phyloP scores from a whole-genome alignment of 495 filamentous ascomycete genomes.

The Penicillium mononematosum region DNA sequence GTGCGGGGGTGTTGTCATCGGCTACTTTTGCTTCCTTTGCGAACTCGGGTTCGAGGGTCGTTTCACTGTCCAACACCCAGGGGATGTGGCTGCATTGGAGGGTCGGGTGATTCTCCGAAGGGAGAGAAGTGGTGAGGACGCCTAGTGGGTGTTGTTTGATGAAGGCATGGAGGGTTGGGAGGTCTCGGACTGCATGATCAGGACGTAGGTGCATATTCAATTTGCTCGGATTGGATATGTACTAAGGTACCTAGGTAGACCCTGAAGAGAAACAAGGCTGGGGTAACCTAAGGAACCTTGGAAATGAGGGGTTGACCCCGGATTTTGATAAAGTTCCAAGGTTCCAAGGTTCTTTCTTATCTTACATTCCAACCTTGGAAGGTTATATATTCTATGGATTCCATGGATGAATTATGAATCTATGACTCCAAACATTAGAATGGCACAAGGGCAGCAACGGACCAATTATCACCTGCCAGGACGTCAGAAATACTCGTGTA shows the following conservation, averaged over 20 bases:
- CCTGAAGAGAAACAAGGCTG: not conserved
- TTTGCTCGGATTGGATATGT: not conserved
- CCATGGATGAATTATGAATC: too few relatives aligned
- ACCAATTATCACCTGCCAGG: not conserved
- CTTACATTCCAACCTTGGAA: too few relatives aligned
- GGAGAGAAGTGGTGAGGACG: slow-evolving; percentile 48
- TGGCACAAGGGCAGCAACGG: not conserved
- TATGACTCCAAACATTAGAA: too few relatives aligned
- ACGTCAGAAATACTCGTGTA: too few relatives aligned
- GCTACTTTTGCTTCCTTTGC: slow-evolving; percentile 1
- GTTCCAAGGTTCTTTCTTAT: not conserved
- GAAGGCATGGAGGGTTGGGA: slow-evolving; percentile 42
- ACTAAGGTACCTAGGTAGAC: not conserved
- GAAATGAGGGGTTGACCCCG: slow-evolving; percentile 7
- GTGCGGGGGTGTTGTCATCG: not conserved
- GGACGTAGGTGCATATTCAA: slow-evolving; percentile 46
- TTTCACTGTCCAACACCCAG: slow-evolving; percentile 42
- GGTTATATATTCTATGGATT: not conserved
- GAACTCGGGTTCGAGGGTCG: not conserved
- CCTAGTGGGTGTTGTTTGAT: slow-evolving; percentile 50
- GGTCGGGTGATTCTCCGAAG: slow-evolving; percentile 36
- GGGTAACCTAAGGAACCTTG: not conserved
- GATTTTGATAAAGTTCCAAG: slow-evolving; percentile 6
- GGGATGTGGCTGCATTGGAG: slow-evolving; percentile 53
- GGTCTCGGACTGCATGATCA: slow-evolving; percentile 42